phyloP scores from a whole-genome alignment of 176 grass and related monocot genomes.

The Saccharum spontaneum region DNA sequence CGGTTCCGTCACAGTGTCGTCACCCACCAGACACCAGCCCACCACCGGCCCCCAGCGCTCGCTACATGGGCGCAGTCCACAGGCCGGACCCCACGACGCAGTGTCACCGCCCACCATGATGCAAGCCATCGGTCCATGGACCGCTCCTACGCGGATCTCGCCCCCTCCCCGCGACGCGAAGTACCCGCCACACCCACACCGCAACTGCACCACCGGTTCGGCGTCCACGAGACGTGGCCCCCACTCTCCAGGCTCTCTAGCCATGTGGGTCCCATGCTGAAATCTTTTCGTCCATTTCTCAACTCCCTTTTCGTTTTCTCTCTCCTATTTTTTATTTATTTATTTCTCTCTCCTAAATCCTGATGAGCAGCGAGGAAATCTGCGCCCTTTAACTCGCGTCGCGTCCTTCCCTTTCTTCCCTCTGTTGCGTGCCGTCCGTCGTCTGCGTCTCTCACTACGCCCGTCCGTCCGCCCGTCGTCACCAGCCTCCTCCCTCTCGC shows the following conservation, averaged over 20 bases:
- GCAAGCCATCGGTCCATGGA: neutral
- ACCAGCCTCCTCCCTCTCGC: conserved; percentile 44
- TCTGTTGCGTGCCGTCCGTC: conserved; percentile 6
- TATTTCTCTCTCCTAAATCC: neutral
- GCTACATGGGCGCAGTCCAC: neutral
- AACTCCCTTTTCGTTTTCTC: neutral
- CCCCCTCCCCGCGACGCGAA: neutral
- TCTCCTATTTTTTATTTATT: neutral
- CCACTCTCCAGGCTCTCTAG: neutral
- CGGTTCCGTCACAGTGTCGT: conserved; percentile 20
- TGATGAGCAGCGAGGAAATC: neutral
- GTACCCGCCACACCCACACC: neutral
- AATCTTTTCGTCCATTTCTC: conserved; percentile 21
- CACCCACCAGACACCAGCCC: neutral
- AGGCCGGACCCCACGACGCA: neutral
- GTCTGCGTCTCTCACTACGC: conserved; percentile 4
- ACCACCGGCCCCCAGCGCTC: neutral
- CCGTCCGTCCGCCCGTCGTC: neutral
- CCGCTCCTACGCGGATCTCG: neutral
- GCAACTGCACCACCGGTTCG: neutral
- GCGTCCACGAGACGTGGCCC: neutral
- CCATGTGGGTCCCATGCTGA: neutral
- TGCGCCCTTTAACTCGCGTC: conserved; percentile 28
- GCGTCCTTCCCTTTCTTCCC: neutral
- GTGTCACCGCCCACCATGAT: neutral